Conservation (phyloP, 306 rosid genomes). For the Potentilla sterilis region DNA sequence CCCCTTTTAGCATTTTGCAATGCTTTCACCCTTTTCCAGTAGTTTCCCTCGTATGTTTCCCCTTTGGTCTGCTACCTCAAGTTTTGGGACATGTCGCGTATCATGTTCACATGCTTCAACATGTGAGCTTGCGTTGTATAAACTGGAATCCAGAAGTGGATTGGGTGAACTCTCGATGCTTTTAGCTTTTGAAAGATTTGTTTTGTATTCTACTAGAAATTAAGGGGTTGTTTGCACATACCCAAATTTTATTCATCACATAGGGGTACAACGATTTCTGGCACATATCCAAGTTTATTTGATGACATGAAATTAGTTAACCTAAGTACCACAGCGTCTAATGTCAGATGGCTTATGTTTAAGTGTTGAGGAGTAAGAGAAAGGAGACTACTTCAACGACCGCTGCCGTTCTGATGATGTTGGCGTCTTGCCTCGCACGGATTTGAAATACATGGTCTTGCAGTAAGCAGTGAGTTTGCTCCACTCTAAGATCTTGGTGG, state of each 20-base stretch:
- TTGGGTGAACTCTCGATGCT: too few relatives aligned
- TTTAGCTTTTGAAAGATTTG: background rate
- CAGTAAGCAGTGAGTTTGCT: conserved; percentile 16
- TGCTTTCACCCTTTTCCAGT: too few relatives aligned
- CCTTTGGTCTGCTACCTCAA: background rate
- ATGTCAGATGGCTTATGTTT: background rate
- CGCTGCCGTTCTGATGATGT: background rate
- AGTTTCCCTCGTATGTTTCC: too few relatives aligned
- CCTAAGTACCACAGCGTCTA: background rate
- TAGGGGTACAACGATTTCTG: background rate
- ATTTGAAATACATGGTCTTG: conserved; percentile 19
- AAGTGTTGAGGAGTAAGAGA: background rate
- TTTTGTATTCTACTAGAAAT: background rate
- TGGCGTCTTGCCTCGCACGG: background rate
- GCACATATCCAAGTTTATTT: background rate
- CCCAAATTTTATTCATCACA: background rate
- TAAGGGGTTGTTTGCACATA: background rate
- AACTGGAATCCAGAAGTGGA: background rate
- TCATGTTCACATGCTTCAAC: background rate
- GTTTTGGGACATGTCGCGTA: too few relatives aligned
- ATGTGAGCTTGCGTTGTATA: too few relatives aligned
- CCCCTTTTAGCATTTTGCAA: too few relatives aligned
- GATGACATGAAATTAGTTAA: conserved; percentile 5
- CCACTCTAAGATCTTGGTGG: conserved; percentile 25
- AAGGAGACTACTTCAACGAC: background rate